Evolutionary conservation across 179 eudicot genomes (phyloP), one percentile per base, ranked within the genome.

Genomic region (Vitellaria paradoxa): DNA sequence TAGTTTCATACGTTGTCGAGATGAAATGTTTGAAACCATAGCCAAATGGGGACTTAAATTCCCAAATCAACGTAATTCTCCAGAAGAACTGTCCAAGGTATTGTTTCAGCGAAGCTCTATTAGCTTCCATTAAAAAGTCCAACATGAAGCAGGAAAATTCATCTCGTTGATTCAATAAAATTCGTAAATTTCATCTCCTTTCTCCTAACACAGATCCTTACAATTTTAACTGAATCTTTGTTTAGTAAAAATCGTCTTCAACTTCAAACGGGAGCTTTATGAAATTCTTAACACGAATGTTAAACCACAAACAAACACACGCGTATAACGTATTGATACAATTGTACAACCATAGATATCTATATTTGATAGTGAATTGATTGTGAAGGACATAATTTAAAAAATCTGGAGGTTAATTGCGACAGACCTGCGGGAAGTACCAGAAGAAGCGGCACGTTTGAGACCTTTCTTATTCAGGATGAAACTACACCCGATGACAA

Each of bases 381-480:
- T 13, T 15, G 5, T 7, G 26, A 53, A 26, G 12, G 12, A n/a
- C 26, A 71, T 2, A 6, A 6, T 40, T 5, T 20, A 18, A 78
- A 14, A 62, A 68, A 70, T 61, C 55, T 61, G 45, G 17, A 37
- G 45, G 6, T 47, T 1, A 15, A 37, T n/a, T 7, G 4, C 4
- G 66, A 46, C 78, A 21, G 62, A 93, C 97, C 97, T 87, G 97
- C 97, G 37, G 90, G 85, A 77, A 77, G 88, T 83, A 73, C 94
- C 97, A 77, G 86, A 81, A 71, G 88, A 91, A 80, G 91, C 97
- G 63, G 97, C 97, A 81, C 90, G 88, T 56, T 79, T 87, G 65
- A 93, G 91, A 40, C 97, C 97, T 78, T 90, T 93, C 88, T 92
- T 93, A 94, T 93, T 93, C 87, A 93, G 80, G 60, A 93, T 93